phyloP scores from a whole-genome alignment of 1,284 basidiomycete genomes.

The Stygiomarasmius scandens region DNA sequence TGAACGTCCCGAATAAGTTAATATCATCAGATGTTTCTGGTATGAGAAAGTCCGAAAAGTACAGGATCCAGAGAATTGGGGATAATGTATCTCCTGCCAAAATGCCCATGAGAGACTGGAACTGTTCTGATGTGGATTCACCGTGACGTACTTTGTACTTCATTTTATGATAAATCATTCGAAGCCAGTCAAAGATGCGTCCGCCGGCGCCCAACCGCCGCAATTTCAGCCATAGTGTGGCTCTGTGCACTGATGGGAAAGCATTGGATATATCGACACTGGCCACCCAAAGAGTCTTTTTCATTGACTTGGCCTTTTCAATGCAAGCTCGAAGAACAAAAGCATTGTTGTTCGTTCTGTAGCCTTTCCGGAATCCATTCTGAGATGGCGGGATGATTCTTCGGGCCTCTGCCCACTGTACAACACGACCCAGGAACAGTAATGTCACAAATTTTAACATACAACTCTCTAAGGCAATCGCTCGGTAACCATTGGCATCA shows the following conservation, averaged over 20 bases:
- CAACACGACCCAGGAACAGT: too few relatives aligned
- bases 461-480: too few relatives aligned
- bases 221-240: constrained; percentile 6
- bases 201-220: neutral
- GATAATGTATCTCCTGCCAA: constrained; percentile 12
- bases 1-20: neutral
- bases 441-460: too few relatives aligned
- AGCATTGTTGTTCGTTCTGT: too few relatives aligned
- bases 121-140: neutral
- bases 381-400: too few relatives aligned
- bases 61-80: constrained; percentile 11
- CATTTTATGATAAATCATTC: constrained; percentile 2
- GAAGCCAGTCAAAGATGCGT: neutral
- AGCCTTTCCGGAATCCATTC: too few relatives aligned
- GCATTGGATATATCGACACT: constrained; percentile 15
- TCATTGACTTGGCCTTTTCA: too few relatives aligned
- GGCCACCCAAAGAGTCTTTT: constrained; percentile 12
- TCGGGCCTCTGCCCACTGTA: too few relatives aligned
- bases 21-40: constrained; percentile 2
- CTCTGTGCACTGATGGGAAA: constrained; percentile 8
- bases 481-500: too few relatives aligned
- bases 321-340: too few relatives aligned
- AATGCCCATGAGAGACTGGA: constrained; percentile 6
- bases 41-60: constrained; percentile 9
- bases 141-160: neutral